phyloP scores from a whole-genome alignment of 2,329 filamentous ascomycete genomes.

The Dactylonectria estremocensis region DNA sequence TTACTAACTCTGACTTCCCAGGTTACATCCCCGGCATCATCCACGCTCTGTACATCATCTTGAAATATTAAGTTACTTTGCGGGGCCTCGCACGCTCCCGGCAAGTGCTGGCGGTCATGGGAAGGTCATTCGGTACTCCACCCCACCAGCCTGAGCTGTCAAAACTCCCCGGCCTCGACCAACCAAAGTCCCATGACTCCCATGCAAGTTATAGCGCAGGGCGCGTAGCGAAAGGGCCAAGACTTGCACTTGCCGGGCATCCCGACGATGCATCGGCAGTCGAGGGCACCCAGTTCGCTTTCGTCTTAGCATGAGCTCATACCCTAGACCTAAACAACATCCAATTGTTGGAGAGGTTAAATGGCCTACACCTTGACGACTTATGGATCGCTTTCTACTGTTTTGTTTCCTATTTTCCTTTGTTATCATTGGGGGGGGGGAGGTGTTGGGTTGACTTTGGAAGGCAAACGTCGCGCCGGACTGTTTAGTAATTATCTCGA shows the following conservation, averaged over 20 bases:
- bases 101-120: conserved; percentile 25
- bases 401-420: conserved; percentile 35
- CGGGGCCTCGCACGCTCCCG: conserved; percentile 31
- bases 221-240: conserved; percentile 28
- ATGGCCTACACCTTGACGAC: conserved; percentile 41
- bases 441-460: conserved; percentile 44
- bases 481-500: conserved; percentile 50
- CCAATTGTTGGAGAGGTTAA: conserved; percentile 21
- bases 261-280: conserved; percentile 20
- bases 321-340: conserved; percentile 3
- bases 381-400: conserved; percentile 27
- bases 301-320: conserved; percentile 11
- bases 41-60: conserved; percentile 93
- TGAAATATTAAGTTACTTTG: conserved; percentile 78
- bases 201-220: conserved; percentile 18
- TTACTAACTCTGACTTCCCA: conserved; percentile 43
- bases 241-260: conserved; percentile 26
- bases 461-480: conserved; percentile 45
- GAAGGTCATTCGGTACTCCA: conserved; percentile 26
- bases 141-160: conserved; percentile 18
- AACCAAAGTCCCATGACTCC: conserved; percentile 22
- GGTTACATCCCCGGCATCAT: conserved; percentile 85
- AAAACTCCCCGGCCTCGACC: conserved; percentile 15
- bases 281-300: conserved; percentile 13
- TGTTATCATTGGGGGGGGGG: conserved; percentile 41